phyloP scores from a whole-genome alignment of 2,329 filamentous ascomycete species.

The Geoglossum cookeanum region DNA sequence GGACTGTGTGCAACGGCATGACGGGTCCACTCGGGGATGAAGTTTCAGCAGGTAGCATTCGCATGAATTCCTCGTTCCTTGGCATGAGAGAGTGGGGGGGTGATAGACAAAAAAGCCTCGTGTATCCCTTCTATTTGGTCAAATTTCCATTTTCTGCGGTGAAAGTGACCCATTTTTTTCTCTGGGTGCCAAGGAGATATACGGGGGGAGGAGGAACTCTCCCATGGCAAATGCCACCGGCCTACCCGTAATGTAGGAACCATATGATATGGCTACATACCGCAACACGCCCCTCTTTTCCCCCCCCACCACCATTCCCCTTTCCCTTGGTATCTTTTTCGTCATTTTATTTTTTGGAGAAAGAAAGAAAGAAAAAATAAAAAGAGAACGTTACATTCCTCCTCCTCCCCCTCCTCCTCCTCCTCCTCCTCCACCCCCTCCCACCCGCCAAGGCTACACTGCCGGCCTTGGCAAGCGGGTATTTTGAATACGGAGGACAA shows the following conservation, averaged over 20 bases:
- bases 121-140: background rate
- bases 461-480: too few relatives aligned
- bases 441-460: too few relatives aligned
- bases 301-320: too few relatives aligned
- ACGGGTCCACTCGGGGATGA: background rate
- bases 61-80: background rate
- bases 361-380: too few relatives aligned
- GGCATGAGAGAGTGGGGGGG: background rate
- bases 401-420: too few relatives aligned
- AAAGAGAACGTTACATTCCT: too few relatives aligned
- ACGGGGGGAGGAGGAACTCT: background rate
- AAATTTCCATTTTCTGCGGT: too few relatives aligned
- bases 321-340: background rate
- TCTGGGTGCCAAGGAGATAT: background rate
- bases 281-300: background rate
- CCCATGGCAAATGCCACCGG: background rate
- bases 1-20: conserved; percentile 1
- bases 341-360: background rate
- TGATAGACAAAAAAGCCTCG: background rate
- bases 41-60: background rate
- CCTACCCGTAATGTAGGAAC: background rate
- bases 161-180: too few relatives aligned
- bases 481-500: too few relatives aligned
- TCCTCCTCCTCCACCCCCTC: too few relatives aligned
- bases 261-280: background rate